Evolutionary conservation across 148 eudicot species (phyloP).

Genomic region (Amaranthus palmeri): DNA sequence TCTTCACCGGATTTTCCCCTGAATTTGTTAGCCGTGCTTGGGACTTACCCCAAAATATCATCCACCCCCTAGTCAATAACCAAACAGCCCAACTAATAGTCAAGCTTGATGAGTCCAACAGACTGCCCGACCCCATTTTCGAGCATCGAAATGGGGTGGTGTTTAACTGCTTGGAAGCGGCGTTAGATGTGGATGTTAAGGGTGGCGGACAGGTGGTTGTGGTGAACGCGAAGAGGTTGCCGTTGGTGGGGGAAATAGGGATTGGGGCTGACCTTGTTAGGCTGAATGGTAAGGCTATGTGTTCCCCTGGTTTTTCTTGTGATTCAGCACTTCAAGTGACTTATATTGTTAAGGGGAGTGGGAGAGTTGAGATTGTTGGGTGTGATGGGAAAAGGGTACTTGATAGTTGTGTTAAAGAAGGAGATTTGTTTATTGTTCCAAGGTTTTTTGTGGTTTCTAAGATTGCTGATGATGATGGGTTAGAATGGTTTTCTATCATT

Average conservation of each 20-base stretch:
- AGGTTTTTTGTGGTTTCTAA: conserved; percentile 81
- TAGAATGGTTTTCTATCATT: conserved; percentile 96
- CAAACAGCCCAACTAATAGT: conserved; percentile 58
- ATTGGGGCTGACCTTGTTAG: conserved; percentile 82
- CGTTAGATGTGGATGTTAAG: conserved; percentile 76
- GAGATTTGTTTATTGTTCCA: conserved; percentile 73
- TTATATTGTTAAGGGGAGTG: conserved; percentile 72
- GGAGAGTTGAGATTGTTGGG: conserved; percentile 81
- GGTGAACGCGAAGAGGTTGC: conserved; percentile 82
- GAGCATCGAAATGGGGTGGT: conserved; percentile 63
- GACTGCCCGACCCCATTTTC: conserved; percentile 67
- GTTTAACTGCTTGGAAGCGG: conserved; percentile 79
- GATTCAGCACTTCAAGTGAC: conserved; percentile 88
- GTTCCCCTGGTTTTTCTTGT: conserved; percentile 84
- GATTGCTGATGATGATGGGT: conserved; percentile 64
- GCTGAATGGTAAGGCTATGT: conserved; percentile 66
- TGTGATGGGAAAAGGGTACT: conserved; percentile 69
- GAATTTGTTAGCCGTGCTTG: conserved; percentile 84
- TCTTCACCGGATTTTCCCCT: conserved; percentile 75
- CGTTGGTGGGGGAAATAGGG: conserved; percentile 80
- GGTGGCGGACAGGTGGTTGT: conserved; percentile 70
- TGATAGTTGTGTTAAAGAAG: conserved; percentile 61
- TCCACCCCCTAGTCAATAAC: conserved; percentile 48
- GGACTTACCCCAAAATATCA: conserved; percentile 57
- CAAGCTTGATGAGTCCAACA: conserved; percentile 41